Percentiles rank a stretch among this genome's conserved stretches.
Conservation (phyloP, 257 asterid genomes). For the Fraxinus cuspidata region DNA sequence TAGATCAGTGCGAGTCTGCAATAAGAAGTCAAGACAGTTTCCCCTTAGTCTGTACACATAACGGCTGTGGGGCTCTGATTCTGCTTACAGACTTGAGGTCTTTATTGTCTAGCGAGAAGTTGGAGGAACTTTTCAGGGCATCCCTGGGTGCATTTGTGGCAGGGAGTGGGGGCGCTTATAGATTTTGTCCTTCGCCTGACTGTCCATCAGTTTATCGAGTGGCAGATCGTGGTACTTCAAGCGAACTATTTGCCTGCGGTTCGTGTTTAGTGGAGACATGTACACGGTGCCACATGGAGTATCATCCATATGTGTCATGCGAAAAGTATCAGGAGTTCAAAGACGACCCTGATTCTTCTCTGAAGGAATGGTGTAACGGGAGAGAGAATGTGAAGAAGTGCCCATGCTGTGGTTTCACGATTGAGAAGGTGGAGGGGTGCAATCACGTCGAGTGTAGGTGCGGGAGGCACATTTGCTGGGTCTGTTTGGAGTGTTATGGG, state of each 20-base stretch:
- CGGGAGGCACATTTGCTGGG: constrained; percentile 90
- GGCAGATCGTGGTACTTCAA: constrained; percentile 31
- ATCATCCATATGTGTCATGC: constrained; percentile 69
- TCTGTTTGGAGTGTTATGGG: constrained; percentile 56
- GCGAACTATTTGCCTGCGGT: constrained; percentile 56
- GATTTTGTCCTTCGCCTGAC: constrained; percentile 94
- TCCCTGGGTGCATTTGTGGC: constrained; percentile 73
- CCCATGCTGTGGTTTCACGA: constrained; percentile 67
- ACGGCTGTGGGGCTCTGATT: constrained; percentile 54
- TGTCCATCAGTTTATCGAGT: constrained; percentile 81
- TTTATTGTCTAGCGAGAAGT: constrained; percentile 53
- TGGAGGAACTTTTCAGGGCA: constrained; percentile 82
- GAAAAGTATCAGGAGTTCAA: constrained; percentile 68
- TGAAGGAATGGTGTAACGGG: constrained; percentile 77
- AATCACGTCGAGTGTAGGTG: constrained; percentile 81
- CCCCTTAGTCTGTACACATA: constrained; percentile 59
- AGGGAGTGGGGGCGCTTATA: constrained; percentile 57
- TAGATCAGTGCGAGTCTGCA: constrained; percentile 79
- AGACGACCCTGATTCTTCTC: constrained; percentile 73
- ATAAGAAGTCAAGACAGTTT: constrained; percentile 59
- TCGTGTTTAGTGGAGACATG: constrained; percentile 86
- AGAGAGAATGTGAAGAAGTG: constrained; percentile 73
- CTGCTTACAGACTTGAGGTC: constrained; percentile 64
- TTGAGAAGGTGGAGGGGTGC: constrained; percentile 96
- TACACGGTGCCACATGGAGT: constrained; percentile 81